A percentile compares a stretch with the other conserved stretches of the same genome.
phyloP scores from a whole-genome alignment of 345 rosid species.

The Eucalyptus coolabah region DNA sequence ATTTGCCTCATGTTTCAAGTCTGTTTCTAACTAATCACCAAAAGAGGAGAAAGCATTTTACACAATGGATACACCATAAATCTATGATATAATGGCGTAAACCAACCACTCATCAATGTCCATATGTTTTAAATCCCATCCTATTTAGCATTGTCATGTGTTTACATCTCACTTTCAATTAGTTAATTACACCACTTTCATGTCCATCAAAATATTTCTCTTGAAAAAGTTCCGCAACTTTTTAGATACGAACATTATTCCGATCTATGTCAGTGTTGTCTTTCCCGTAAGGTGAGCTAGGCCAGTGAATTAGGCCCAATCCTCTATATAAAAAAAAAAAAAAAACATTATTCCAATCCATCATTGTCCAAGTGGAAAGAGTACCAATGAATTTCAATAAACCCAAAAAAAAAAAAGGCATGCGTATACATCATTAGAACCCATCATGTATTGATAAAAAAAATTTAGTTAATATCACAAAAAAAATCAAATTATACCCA shows the following conservation, averaged over 20 bases:
- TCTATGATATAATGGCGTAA: too few species aligned
- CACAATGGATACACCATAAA: background rate
- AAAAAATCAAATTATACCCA: too few species aligned
- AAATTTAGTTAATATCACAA: too few species aligned
- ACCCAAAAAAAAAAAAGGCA: background rate
- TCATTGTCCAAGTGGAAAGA: rapidly evolving
- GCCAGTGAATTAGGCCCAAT: too few species aligned
- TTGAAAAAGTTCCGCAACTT: background rate
- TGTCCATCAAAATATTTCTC: background rate
- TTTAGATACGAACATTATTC: background rate
- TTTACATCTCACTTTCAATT: background rate
- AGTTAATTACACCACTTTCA: background rate
- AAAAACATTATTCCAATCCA: background rate
- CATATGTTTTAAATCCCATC: background rate
- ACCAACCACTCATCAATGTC: background rate
- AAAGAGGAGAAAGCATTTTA: background rate
- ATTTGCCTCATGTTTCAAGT: background rate
- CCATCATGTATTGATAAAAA: background rate
- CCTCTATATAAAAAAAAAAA: too few species aligned
- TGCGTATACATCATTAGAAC: background rate
- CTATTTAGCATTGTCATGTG: background rate
- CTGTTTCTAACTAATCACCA: background rate
- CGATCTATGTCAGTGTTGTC: background rate
- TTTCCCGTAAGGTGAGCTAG: too few species aligned
- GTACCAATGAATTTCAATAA: background rate